Evolutionary conservation across 2,329 filamentous ascomycete genomes (phyloP).

Genomic region (Apiospora saccharicola): DNA sequence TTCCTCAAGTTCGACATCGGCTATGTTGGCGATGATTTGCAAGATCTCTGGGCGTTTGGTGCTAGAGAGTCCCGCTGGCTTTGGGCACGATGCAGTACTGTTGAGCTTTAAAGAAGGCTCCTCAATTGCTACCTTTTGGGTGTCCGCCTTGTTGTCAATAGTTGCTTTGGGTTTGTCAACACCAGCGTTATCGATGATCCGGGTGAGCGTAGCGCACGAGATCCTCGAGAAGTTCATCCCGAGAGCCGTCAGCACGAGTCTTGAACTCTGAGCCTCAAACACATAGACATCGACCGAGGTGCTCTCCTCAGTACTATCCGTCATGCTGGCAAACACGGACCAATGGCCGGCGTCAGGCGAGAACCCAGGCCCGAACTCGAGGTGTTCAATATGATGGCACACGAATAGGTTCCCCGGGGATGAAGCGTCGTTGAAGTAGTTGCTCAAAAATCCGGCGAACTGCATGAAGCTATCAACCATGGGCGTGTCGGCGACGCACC

Average conservation of each 20-base stretch:
- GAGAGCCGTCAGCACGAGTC: neutral
- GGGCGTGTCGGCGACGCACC: constrained; percentile 32
- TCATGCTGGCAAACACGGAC: constrained; percentile 31
- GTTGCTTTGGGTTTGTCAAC: neutral
- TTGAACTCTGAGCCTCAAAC: constrained; percentile 26
- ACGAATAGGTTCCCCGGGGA: constrained; percentile 32
- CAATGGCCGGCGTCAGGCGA: constrained; percentile 30
- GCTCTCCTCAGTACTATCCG: constrained; percentile 26
- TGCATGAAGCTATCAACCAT: constrained; percentile 35
- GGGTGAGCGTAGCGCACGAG: neutral
- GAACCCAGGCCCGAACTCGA: constrained; percentile 36
- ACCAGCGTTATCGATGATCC: neutral
- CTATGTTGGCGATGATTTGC: constrained; percentile 33
- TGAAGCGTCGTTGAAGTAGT: constrained; percentile 31
- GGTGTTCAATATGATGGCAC: constrained; percentile 34
- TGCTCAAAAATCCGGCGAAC: constrained; percentile 32
- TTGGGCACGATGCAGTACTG: rapidly evolving
- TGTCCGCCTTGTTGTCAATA: rapidly evolving
- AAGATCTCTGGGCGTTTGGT: constrained; percentile 26
- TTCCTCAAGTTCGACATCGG: constrained; percentile 31
- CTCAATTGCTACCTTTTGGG: no score
- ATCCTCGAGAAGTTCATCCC: constrained; percentile 2
- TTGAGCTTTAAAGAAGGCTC: neutral
- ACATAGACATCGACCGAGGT: constrained; percentile 30
- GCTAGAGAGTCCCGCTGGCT: no score